Evolutionary conservation across 202 grass and related monocot species (phyloP), one percentile per base, ranked within the genome.

Genomic region (Elaeis oleifera): DNA sequence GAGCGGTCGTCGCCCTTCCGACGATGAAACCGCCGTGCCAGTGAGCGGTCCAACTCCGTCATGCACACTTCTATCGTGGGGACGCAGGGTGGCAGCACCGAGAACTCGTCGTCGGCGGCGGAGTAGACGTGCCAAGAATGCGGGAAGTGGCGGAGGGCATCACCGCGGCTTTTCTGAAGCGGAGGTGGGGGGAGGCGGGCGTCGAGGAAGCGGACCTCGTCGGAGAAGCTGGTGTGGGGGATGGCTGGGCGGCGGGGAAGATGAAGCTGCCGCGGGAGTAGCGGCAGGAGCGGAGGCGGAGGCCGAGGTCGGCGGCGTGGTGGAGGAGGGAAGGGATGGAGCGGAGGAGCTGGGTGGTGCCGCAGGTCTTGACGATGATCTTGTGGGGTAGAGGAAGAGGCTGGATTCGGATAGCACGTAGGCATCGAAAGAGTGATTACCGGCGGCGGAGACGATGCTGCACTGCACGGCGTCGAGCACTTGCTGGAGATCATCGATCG

Each of bases 331-430:
- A 25, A 1, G 49, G 63, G 23, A 65, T 53, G 49, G 63, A 65
- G 18, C 50, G 63, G 23, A 65, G 63, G 49, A 65, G 49, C 63
- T 65, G 50, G 8, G 63, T 52, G 1, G 49, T 65, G 4, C 63
- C 63, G 18, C 63, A 51, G 7, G 63, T 65, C 49, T 65, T 65
- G n/a, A 65, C 23, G 26, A 65, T 65, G 49, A 52, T 65, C 63
- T 52, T 65, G 22, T 27, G 6, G 14, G 63, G 63, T 65, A 65
- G 16, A 65, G 23, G 15, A 65, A 65, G 0, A 65, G 23, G 14
- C 63, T 65, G 16, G 63, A 65, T 23, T 65, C 63, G 2, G 63
- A 65, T 5, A 65, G 49, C 8, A 65, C 48, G 26, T 52, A 65
- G 23, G 63, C 25, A 26, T 65, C 63, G 22, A 65, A 65, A 6